Evolutionary conservation across 768 basidiomycete species (phyloP), one percentile per base, ranked within the genome.

Genomic region (Podaxis mareebaensis): DNA sequence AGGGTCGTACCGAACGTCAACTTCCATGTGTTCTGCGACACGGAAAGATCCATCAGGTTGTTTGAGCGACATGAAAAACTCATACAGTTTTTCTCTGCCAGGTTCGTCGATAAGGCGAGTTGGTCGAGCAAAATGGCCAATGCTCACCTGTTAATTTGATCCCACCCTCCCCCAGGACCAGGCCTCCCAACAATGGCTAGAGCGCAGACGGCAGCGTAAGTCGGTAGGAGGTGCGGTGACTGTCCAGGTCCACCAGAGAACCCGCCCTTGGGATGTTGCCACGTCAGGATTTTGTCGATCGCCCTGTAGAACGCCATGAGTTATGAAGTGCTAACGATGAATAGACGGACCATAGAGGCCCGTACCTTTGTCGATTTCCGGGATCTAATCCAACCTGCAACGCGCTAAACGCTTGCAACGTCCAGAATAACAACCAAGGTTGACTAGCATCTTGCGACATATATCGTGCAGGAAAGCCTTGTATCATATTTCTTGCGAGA

Each of bases 391-490:
- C 88, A 6, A 93, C 88, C 55, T 94, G 92, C 49, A 96, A 71
- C 2, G 87, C 71, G 68, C 91, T 89, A 69, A 97, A 90, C 13
- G 89, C 81, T 68, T 99, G 95, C 10, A 96, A 72, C 0, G 88
- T 89, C 96, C 97, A 99, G 76, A 92, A 98, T 64, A 98, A 73
- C 30, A 98, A 78, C 97, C 97, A 99, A 0, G 97, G 92, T 69
- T 96, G 90, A 67, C 93, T 95, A 0, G 96, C 96, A 72, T 99
- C 97, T 69, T 98, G 91, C 52, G 87, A 88, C 20, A 79, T 82
- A 72, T 93, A 99, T 60, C 88, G 81, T 11, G 81, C 78, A 0
- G 95, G 93, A 49, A 99, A 91, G 2, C 93, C 88, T 70, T 94
- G 91, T 7, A 88, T 70, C 58, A 94, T 81, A 65, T 89, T 85